Base-by-base conservation (phyloP, 352 stramenopile genomes). In the Discostella stelligera region DNA sequence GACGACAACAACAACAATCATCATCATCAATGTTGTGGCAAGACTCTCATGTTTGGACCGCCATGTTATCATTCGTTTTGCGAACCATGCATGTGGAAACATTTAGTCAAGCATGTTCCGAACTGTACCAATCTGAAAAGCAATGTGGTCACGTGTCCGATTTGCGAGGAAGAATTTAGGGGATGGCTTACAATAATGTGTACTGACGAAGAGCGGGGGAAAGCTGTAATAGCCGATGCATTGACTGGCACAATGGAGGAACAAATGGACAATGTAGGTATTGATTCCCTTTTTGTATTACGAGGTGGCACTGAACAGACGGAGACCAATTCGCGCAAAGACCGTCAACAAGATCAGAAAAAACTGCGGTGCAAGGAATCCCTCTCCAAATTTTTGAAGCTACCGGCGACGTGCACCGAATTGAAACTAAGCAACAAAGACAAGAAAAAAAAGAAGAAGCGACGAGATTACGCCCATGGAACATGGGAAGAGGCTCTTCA, bases 41-140 rank as follows among this genome's bases (percentile, higher is more conserved):
- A 52, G 58, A 50, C 49, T 30, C 48, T 87, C 11, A 56, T 3
- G 14, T 84, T 86, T 70, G 74, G 71, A 25, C 62, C 63, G 10
- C 72, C 64, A 5, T 88, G 74, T 66, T 11, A 80, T 37, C 80
- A 90, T 68, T 25, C 44, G 0, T 80, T 82, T 67, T 90, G 84
- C 55, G 85, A 93, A 71, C 23, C 66, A 14, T 90, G 82, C 56
- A 74, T 87, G 39, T 93, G 87, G 87, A 76, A 77, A 44, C 66
- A 87, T 77, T 32, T 89, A 7, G 58, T 91, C 5, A 41, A 71
- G 7, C 30, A 71, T 18, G 54, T 91, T 3, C 69, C 70, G 16
- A 37, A 23, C 16, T 68, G 55, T 50, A 70, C 39, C 16, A n/a
- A 69, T 73, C 11, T 79, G 9, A 52, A 56, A 9, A 30, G 53